Evolutionary conservation across 768 basidiomycete species (phyloP).

Genomic region (Roridomyces roridus): DNA sequence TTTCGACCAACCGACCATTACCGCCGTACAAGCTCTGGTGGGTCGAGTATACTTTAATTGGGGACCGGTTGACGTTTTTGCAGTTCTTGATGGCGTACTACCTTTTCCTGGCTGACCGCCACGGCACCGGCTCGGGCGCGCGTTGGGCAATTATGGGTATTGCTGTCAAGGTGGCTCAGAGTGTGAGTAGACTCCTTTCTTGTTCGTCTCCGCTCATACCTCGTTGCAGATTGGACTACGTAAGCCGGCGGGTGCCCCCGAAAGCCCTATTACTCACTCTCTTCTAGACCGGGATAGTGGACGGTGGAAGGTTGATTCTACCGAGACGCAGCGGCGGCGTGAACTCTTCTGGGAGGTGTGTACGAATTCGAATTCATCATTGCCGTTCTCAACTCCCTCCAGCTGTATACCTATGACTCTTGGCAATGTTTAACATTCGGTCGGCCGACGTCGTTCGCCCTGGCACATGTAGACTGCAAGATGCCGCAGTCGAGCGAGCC

Average conservation of each 20-base stretch:
- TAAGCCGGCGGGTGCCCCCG: constrained; percentile 39
- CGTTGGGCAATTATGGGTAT: constrained; percentile 75
- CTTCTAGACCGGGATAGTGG: constrained; percentile 69
- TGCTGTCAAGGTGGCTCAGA: constrained; percentile 73
- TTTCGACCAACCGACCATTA: constrained; percentile 72
- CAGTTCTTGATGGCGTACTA: constrained; percentile 77
- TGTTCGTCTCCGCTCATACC: constrained; percentile 11
- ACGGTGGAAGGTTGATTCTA: constrained; percentile 65
- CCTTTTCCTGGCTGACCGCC: constrained; percentile 70
- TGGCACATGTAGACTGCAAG: constrained; percentile 71
- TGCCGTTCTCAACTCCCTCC: background rate
- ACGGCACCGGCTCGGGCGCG: constrained; percentile 67
- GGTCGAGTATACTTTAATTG: constrained; percentile 31
- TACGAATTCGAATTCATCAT: constrained; percentile 26
- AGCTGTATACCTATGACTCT: constrained; percentile 55
- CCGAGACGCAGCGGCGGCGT: constrained; percentile 66
- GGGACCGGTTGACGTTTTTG: constrained; percentile 17
- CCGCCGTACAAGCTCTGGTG: constrained; percentile 71
- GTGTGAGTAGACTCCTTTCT: constrained; percentile 50
- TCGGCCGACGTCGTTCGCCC: constrained; percentile 71
- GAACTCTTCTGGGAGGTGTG: constrained; percentile 69
- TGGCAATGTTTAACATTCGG: constrained; percentile 74
- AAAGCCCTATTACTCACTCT: constrained; percentile 16
- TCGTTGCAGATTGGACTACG: constrained; percentile 67
- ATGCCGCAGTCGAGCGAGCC: constrained; percentile 57